These are phyloP conservation scores for Setaria viridis DNA, from an alignment of 202 grass and related monocot genomes.

Conservation along the genomic window DNA sequence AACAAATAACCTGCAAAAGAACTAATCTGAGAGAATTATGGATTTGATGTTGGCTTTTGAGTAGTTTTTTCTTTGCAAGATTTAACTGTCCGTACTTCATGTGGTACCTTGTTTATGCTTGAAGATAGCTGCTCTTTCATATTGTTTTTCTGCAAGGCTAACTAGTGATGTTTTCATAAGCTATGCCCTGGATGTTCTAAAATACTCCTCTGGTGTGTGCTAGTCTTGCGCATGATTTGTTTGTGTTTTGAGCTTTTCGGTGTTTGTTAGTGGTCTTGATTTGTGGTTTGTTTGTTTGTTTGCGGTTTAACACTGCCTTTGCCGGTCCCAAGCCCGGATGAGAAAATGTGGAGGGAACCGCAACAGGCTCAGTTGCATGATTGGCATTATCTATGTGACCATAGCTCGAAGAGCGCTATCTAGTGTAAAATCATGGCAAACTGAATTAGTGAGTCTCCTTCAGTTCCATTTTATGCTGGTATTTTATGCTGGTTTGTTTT, in stretches of 20 bases:
- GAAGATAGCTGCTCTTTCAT: background rate
- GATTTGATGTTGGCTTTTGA: background rate
- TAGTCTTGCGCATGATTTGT: background rate
- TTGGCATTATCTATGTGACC: background rate
- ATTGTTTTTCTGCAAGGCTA: background rate
- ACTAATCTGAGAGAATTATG: background rate
- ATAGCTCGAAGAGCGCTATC: too few species aligned
- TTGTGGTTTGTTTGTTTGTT: slow-evolving; percentile 12
- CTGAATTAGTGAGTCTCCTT: too few species aligned
- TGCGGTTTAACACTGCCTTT: slow-evolving; percentile 66
- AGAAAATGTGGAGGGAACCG: slow-evolving; percentile 66
- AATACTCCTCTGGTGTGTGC: too few species aligned
- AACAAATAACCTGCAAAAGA: background rate
- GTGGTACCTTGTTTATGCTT: background rate
- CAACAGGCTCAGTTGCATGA: background rate
- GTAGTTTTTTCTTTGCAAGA: background rate
- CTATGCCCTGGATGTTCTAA: background rate
- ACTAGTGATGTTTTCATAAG: background rate
- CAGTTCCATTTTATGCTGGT: background rate
- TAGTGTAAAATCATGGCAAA: too few species aligned
- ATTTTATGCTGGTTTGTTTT: background rate
- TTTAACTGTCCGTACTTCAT: background rate
- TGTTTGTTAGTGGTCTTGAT: background rate
- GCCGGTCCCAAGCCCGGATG: slow-evolving; percentile 76
- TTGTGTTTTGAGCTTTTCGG: background rate